Percentiles rank a stretch among this genome's conserved stretches.
These are phyloP conservation scores for Fagopyrum tataricum DNA, from an alignment of 148 eudicot species.

Conservation along the genomic window DNA sequence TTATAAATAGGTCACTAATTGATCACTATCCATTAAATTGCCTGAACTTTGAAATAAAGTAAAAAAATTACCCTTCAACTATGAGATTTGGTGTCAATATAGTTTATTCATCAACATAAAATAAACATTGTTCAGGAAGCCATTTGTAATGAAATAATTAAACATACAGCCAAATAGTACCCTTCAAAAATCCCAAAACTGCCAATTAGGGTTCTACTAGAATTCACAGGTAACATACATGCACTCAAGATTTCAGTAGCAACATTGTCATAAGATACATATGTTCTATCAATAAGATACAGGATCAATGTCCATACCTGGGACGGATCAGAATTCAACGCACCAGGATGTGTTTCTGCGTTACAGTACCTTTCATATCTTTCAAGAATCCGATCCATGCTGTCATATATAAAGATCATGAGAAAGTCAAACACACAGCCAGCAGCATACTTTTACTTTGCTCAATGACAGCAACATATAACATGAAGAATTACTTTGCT, in stretches of 20 bases:
- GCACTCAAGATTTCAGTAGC: neutral
- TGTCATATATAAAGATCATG: conserved; percentile 17
- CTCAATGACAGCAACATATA: neutral
- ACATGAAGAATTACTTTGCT: neutral
- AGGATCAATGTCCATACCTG: conserved; percentile 25
- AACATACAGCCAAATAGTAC: no score
- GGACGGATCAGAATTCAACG: conserved; percentile 22
- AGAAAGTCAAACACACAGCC: neutral
- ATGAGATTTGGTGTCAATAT: no score
- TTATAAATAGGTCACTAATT: no score
- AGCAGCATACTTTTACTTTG: neutral
- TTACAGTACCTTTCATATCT: conserved; percentile 65
- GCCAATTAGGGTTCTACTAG: neutral
- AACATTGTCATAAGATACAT: neutral
- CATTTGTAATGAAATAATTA: no score
- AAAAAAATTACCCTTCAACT: no score
- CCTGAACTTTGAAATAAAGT: no score
- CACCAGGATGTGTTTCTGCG: conserved; percentile 41
- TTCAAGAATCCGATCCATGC: conserved; percentile 74
- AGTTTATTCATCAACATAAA: no score
- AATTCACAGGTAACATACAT: neutral
- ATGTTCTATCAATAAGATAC: neutral
- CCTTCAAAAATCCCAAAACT: neutral
- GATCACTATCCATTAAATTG: no score
- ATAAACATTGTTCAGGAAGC: no score